These are phyloP conservation scores for Bifiguratus adelaidae DNA, from an alignment of 192 early-diverging fungal genomes.

Conservation along the genomic window DNA sequence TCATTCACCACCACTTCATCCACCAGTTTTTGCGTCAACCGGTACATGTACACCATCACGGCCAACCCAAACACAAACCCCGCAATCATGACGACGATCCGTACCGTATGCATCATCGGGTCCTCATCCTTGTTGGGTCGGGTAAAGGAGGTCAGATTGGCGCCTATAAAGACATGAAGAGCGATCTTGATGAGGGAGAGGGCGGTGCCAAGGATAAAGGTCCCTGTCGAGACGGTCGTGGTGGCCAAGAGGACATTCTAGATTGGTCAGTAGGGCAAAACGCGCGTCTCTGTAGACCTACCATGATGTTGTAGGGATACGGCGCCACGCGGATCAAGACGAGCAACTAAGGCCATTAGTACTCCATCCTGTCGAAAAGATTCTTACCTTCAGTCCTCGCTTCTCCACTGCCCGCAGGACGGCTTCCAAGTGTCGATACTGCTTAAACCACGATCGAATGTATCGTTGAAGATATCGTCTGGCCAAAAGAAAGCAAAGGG, in stretches of 20 bases:
- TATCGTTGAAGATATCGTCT: conserved; percentile 30
- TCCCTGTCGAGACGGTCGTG: conserved; percentile 33
- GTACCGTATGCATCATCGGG: conserved; percentile 1
- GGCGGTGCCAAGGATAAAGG: conserved; percentile 36
- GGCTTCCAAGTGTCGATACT: conserved; percentile 33
- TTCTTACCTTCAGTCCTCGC: conserved; percentile 45
- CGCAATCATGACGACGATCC: conserved; percentile 7
- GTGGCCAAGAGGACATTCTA: conserved; percentile 42
- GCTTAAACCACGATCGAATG: conserved; percentile 24
- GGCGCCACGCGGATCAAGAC: conserved; percentile 59
- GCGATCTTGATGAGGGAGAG: conserved; percentile 42
- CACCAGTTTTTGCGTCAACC: conserved; percentile 25
- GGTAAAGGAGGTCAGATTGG: conserved; percentile 38
- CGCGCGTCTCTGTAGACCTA: background rate
- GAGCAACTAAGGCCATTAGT: conserved; percentile 30
- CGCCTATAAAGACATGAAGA: conserved; percentile 50
- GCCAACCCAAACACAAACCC: conserved; percentile 25
- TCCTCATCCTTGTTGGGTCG: conserved; percentile 18
- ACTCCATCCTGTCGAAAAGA: background rate
- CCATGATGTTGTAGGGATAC: conserved; percentile 58
- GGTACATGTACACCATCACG: conserved; percentile 37
- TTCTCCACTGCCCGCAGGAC: conserved; percentile 46
- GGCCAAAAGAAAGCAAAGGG: conserved; percentile 41
- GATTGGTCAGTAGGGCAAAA: background rate
- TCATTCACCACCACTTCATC: conserved; percentile 19